Evolutionary conservation across 1,284 basidiomycete genomes (phyloP).

Genomic region (Cutaneotrichosporon mucoides): DNA sequence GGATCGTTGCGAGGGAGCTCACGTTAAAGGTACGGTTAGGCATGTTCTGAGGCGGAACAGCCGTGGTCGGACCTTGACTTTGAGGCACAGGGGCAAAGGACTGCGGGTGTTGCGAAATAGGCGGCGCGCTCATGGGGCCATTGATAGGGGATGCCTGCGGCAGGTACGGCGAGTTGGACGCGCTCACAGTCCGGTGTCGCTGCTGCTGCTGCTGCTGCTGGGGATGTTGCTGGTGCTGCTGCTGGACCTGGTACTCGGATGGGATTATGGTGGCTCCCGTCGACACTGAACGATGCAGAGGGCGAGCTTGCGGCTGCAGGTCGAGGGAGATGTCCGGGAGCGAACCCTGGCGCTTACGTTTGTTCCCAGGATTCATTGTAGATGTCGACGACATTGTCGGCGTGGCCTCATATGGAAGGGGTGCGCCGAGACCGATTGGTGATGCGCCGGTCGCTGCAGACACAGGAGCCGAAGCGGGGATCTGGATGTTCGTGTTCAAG

Average conservation of each 20-base stretch:
- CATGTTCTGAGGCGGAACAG: constrained; percentile 5
- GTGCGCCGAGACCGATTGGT: not conserved
- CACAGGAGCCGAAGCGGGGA: not conserved
- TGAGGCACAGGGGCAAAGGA: constrained; percentile 11
- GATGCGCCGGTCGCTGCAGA: not conserved
- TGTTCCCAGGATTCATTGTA: not conserved
- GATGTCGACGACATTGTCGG: too few relatives aligned
- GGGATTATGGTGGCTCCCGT: constrained; percentile 1
- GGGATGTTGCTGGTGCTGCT: not conserved
- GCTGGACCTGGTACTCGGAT: not conserved
- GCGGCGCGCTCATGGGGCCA: constrained; percentile 13
- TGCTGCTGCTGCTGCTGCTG: not conserved
- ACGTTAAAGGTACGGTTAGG: constrained; percentile 11
- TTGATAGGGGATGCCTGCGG: constrained; percentile 6
- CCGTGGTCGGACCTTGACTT: not conserved
- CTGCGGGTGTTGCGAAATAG: constrained; percentile 12
- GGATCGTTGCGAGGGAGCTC: constrained; percentile 20
- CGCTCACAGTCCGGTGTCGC: not conserved
- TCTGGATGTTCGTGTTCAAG: not conserved
- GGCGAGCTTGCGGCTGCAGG: not conserved
- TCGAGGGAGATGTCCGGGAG: constrained; percentile 15
- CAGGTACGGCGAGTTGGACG: constrained; percentile 13
- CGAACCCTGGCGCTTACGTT: constrained; percentile 18
- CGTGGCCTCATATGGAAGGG: not conserved
- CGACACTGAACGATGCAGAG: constrained; percentile 19